phyloP scores from a whole-genome alignment of 2,329 filamentous ascomycete genomes.

The Cladophialophora carrionii region DNA sequence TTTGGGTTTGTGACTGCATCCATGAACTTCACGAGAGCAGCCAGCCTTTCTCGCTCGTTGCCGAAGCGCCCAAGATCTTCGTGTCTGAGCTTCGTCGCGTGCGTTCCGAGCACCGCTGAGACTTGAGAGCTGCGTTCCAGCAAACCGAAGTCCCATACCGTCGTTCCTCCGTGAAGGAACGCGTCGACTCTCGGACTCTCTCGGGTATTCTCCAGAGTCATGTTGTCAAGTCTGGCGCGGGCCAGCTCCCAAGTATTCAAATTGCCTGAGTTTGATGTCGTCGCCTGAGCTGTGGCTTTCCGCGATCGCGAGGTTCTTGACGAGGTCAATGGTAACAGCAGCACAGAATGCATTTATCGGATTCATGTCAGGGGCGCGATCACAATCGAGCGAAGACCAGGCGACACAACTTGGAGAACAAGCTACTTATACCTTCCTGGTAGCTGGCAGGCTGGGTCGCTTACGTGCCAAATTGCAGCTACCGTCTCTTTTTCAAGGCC shows the following conservation, averaged over 20 bases:
- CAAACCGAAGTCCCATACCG: constrained; percentile 26
- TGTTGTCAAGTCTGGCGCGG: constrained; percentile 1
- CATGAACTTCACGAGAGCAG: constrained; percentile 21
- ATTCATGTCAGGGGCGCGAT: constrained; percentile 1
- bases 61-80: constrained; percentile 8
- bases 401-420: not conserved
- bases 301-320: not conserved
- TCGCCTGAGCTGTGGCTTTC: not conserved
- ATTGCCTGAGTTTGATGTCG: not conserved
- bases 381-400: not conserved
- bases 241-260: constrained; percentile 1
- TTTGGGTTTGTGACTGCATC: constrained; percentile 27
- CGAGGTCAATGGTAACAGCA: not conserved
- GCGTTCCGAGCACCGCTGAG: constrained; percentile 1
- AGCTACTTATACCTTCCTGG: constrained; percentile 12
- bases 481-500: not conserved
- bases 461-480: not conserved
- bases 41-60: constrained; percentile 14
- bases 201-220: not conserved
- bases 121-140: not conserved
- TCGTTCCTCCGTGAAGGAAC: constrained; percentile 21
- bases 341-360: not conserved
- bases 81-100: constrained; percentile 3
- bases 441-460: constrained; percentile 1
- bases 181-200: constrained; percentile 17